Evolutionary conservation across 169 alveolate species (phyloP), one percentile per base, ranked within the genome.

Genomic region (Plasmodium vivax): DNA sequence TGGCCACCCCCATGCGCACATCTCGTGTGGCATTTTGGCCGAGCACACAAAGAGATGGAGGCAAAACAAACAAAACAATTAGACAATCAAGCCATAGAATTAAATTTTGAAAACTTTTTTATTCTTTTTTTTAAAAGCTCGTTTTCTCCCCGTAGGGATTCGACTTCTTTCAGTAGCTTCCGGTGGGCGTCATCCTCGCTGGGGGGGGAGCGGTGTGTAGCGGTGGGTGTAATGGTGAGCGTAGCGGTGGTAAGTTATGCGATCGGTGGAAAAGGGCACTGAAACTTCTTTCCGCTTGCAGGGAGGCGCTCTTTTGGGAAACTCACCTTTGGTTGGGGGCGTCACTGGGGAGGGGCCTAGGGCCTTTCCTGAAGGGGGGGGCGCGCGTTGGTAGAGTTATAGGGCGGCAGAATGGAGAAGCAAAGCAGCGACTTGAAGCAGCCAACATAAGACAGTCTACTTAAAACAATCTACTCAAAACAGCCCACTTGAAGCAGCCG

Each of bases 71-170:
- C 10, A 19, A 62, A 62, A 62, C 36, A 19, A 62, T 62, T 62
- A 2, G 38, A 62, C 16, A 62, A 12, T 27, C 36, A 62, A 7
- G 77, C 38, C 77, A 62, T 27, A 19, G 77, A 45, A 41, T 47
- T 82, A 45, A 34, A 43, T 72, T 85, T 85, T 23, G 93, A 85
- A 27, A 85, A 45, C 68, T 85, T 85, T 85, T 85, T 85, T 14
- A 85, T 85, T 62, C 93, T 74, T 75, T 85, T 85, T 85, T 85
- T 85, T 32, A 85, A 73, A 19, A 85, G 45, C 23, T 85, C 93
- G 45, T 85, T 85, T 85, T 85, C 93, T 74, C 79, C 85, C n/a
- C 62, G 75, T 85, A 85, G 62, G 32, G 85, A 73, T 4, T 43
- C 34, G 56, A 85, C 32, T 62, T 85, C 93, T 34, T 85, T 85